Conservation (phyloP, 2,329 filamentous ascomycete genomes). For the Epichloe baconii region DNA sequence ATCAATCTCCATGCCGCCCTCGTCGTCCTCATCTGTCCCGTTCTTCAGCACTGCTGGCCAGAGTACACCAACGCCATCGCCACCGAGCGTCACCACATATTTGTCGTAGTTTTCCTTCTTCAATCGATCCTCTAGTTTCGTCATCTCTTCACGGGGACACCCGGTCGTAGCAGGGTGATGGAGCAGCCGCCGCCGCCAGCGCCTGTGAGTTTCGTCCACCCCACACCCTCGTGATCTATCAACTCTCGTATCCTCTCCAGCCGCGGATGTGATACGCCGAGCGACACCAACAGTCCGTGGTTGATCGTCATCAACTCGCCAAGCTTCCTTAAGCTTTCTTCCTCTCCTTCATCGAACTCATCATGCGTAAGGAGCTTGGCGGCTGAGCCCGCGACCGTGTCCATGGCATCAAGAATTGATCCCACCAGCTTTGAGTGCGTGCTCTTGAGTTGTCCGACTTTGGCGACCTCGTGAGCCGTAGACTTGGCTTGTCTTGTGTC, state of each 20-base stretch:
- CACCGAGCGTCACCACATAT: slow-evolving; percentile 82
- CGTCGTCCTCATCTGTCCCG: slow-evolving; percentile 60
- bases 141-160: slow-evolving; percentile 40
- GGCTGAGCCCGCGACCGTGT: slow-evolving; percentile 50
- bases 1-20: slow-evolving; percentile 86
- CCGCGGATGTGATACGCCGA: slow-evolving; percentile 89
- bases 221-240: slow-evolving; percentile 76
- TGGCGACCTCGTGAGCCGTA: slow-evolving; percentile 72
- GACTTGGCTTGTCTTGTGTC: slow-evolving; percentile 83
- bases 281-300: slow-evolving; percentile 77
- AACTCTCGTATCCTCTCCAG: slow-evolving; percentile 85
- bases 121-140: slow-evolving; percentile 51
- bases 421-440: slow-evolving; percentile 66
- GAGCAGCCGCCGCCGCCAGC: slow-evolving; percentile 93
- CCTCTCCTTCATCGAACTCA: slow-evolving; percentile 53
- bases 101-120: slow-evolving; percentile 62
- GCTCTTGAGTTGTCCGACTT: slow-evolving; percentile 62
- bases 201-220: slow-evolving; percentile 95
- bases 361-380: slow-evolving; percentile 42
- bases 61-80: slow-evolving; percentile 85
- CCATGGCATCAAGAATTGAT: slow-evolving; percentile 73
- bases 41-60: slow-evolving; percentile 88
- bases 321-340: slow-evolving; percentile 54
- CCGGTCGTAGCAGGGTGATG: slow-evolving; percentile 74
- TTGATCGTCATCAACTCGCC: slow-evolving; percentile 89